Base-by-base conservation (phyloP, 2,329 filamentous ascomycete genomes). In the Pestalotiopsis sp. region DNA sequence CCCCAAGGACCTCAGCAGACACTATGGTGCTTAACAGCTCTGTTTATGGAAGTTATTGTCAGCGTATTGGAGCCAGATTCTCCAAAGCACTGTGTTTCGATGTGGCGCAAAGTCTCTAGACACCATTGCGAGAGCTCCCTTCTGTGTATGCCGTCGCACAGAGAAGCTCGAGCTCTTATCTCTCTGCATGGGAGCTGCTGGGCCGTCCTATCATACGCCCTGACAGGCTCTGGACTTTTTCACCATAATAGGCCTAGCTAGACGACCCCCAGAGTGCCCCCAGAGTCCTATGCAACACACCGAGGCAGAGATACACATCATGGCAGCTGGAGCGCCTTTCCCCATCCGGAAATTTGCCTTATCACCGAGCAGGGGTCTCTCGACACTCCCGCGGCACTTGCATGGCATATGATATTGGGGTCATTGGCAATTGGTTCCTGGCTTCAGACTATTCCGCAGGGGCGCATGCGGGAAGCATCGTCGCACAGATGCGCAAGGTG, bases 141-240 rank as follows among this genome's bases (percentile, higher is more conserved):
- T 31, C 31, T 31, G 9, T 31, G 31, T 31, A n/a, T 52, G 14
- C 17, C 17, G 17, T 52, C 20, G 17, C 45, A 52, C 45, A 52
- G 11, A 52, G 45, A 52, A 52, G 45, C 45, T 52, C 45, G 11
- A 52, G 45, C 45, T n/a, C 45, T 52, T 52, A 9, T n/a, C 45
- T 52, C n/a, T 52, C 5, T 52, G 45, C 45, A 52, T 52, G 7
- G 11, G 20, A 9, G 45, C 45, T 52, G 45, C 7, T 52, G 45
- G n/a, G 17, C 45, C 11, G 20, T 52, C 45, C 17, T 52, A 52
- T 52, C 45, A 52, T 9, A 52, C 20, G 45, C 17, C 20, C 20
- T n/a, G 45, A 38, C 36, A 62, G 31, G 17, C 36, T 41, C 61
- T 17, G 61, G 61, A 62, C 61, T 62, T 62, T 62, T 62, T 62